Evolutionary conservation across 352 stramenopile species (phyloP), one percentile per base, ranked within the genome.

Genomic region (Phytophthora ohioensis): DNA sequence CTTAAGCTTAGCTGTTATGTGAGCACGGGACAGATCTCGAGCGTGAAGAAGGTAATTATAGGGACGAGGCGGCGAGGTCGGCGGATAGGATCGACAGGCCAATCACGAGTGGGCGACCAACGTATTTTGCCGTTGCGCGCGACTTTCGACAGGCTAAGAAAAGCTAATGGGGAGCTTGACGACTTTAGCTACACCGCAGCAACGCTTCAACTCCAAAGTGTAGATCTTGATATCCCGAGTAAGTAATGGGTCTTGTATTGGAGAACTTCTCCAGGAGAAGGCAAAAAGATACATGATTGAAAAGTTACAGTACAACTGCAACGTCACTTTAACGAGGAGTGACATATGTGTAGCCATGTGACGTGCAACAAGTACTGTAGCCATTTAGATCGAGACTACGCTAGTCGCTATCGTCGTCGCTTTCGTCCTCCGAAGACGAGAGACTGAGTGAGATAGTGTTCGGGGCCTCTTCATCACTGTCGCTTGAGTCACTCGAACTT

Each of bases 361-460:
- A 43, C 35, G 38, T 54, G 38, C n/a, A 56, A 34, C 56, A 34
- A 38, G n/a, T 27, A 12, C 12, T 41, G 31, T 49, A 64, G 45
- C 52, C 42, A 45, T 67, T 43, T 11, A 47, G 4, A 36, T 15
- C 9, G 3, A 54, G 9, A 35, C 53, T 12, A 15, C 12, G 13
- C 71, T 79, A 88, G 57, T 86, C 76, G 52, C 81, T 88, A 53
- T 91, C 80, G 35, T 79, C 65, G 46, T 84, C 79, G 42, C 82
- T 85, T 30, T 88, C 80, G 48, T 90, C 83, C 32, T 87, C 79
- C 0, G 84, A 83, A 17, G 79, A 87, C 6, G 82, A 91, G 32
- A 93, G 80, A 64, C 84, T 92, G 69, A 93, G 82, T 35, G 82
- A 90, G 53, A 93, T 88, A 42, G 86, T 88, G 55, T 93, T 79